Conservation (phyloP, 306 rosid species). For the Arachis hypogaea region DNA sequence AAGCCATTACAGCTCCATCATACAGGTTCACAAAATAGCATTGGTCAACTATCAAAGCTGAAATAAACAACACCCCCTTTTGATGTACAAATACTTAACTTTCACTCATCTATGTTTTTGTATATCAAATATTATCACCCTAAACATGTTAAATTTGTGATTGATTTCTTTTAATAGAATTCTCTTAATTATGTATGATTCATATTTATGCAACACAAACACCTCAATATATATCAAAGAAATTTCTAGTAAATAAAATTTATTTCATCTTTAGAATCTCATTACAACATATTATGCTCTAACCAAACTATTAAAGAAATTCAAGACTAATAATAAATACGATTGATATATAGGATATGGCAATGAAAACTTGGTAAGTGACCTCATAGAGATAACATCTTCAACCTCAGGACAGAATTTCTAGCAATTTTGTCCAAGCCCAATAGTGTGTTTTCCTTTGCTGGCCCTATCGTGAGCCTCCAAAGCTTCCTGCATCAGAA, state of each 20-base stretch:
- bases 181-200: no score
- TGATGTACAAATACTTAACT: no score
- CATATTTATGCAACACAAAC: no score
- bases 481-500: conserved; percentile 63
- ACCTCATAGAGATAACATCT: conserved; percentile 95
- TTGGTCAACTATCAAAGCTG: conserved; percentile 4
- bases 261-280: background rate
- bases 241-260: background rate
- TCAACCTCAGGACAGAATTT: conserved; percentile 80
- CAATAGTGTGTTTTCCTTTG: conserved; percentile 85
- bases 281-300: background rate
- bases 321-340: background rate
- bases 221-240: background rate
- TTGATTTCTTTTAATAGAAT: no score
- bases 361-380: conserved; percentile 12
- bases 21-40: conserved; percentile 18
- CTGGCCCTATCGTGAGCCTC: conserved; percentile 88
- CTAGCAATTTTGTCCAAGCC: conserved; percentile 92
- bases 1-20: conserved; percentile 22
- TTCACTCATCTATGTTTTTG: background rate
- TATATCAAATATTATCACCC: background rate
- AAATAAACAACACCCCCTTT: background rate
- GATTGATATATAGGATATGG: background rate
- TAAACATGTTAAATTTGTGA: no score
- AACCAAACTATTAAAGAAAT: background rate